These are phyloP conservation scores for apple (Malus domestica) DNA, from an alignment of 306 rosid genomes.

Conservation along the genomic window ASM211411v1 NC_041801.1:12128001-12128500, in stretches of 20 bases:
- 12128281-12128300: slow-evolving; percentile 61
- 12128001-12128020: slow-evolving; percentile 28
- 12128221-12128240: not conserved
- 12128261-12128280: slow-evolving; percentile 69
- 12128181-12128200: slow-evolving; percentile 2
- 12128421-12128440: no score
- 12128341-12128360: slow-evolving; percentile 47
- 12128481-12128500: slow-evolving; percentile 33
- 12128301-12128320: slow-evolving; percentile 67
- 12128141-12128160: not conserved
- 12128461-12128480: not conserved
- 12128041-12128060: slow-evolving; percentile 14
- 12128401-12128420: not conserved
- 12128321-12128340: slow-evolving; percentile 38
- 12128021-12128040: not conserved
- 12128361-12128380: slow-evolving; percentile 68
- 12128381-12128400: slow-evolving; percentile 51
- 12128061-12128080: not conserved
- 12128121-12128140: slow-evolving; percentile 6
- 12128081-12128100: not conserved
- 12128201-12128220: not conserved
- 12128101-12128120: not conserved
- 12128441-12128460: no score
- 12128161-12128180: not conserved
- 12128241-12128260: slow-evolving; percentile 11